Evolutionary conservation across 306 rosid genomes (phyloP), one percentile per base, ranked within the genome.

Genomic region (Begonia masoniana): DNA sequence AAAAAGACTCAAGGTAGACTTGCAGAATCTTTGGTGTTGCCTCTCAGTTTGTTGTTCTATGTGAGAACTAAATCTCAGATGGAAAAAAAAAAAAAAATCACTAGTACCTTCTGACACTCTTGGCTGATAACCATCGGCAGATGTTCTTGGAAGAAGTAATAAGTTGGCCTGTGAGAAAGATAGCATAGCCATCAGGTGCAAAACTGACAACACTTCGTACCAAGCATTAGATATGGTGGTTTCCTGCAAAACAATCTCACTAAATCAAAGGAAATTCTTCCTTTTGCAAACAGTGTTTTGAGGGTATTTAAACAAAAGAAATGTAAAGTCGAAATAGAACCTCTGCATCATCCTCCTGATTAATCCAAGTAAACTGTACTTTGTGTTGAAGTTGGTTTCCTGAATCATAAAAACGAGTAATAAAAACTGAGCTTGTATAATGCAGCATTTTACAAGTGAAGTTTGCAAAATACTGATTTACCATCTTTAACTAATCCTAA

Each of bases 331-430:
- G 41, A 57, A 48, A 52, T 51, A 66, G 58, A 55, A 86, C 97
- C 96, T 91, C 96, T 59, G 76, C 75, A 8, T 86, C 94, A 66
- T 91, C 97, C 69, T 91, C 97, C 74, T 91, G 94, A 75, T 91
- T 91, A 52, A 91, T 68, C 97, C 97, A 91, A 51, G 64, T 67
- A 83, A 81, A 91, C 62, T 78, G 88, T 54, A 83, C 85, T 75
- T 75, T 86, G 74, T 81, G 78, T 54, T 91, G 94, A 61, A 91
- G 87, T 69, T 91, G 94, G 74, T 78, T 86, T 75, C 97, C 97
- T 91, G 67, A 62, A 81, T 59, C 60, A 41, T 50, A 73, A 48
- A 73, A 49, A 67, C 41, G 61, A 59, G 31, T 52, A 42, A 41
- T 24, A 53, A 41, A 58, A 63, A 72, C 36, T 66, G 63, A 51